These are phyloP conservation scores for Parastagonospora nodorum DNA, from an alignment of 2,329 filamentous ascomycete genomes.

Conservation along the genomic window DNA sequence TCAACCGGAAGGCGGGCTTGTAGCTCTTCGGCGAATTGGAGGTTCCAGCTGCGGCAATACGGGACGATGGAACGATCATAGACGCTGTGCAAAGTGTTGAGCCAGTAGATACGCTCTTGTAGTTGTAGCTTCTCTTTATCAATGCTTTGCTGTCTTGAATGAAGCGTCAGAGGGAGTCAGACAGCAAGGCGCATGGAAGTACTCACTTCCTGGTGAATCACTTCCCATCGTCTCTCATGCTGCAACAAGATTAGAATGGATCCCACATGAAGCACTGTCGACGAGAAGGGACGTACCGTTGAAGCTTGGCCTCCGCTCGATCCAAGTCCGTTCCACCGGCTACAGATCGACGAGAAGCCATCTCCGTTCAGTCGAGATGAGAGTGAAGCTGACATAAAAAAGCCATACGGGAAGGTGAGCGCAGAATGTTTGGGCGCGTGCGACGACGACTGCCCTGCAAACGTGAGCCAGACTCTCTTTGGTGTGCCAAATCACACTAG, in stretches of 20 bases:
- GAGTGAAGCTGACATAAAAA: too few relatives aligned
- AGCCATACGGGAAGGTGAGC: too few relatives aligned
- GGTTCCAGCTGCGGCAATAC: conserved; percentile 4
- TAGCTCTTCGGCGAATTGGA: not conserved
- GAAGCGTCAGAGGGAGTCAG: too few relatives aligned
- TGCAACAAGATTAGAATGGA: not conserved
- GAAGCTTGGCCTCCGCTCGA: not conserved
- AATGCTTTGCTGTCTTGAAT: not conserved
- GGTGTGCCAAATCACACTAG: too few relatives aligned
- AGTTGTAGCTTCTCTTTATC: not conserved
- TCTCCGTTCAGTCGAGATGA: too few relatives aligned
- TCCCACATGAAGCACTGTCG: not conserved
- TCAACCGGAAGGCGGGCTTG: conserved; percentile 2
- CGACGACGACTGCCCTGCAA: too few relatives aligned
- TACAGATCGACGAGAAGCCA: too few relatives aligned
- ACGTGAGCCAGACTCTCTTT: too few relatives aligned
- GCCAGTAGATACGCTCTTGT: not conserved
- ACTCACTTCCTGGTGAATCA: not conserved
- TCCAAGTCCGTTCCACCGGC: too few relatives aligned
- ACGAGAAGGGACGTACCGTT: not conserved
- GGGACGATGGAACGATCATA: conserved; percentile 1
- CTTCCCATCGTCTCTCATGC: too few relatives aligned
- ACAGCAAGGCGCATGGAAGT: not conserved
- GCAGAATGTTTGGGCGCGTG: too few relatives aligned
- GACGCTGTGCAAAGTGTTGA: not conserved